Conservation (phyloP, 169 alveolate species). For the Miamiensis avidus region DNA sequence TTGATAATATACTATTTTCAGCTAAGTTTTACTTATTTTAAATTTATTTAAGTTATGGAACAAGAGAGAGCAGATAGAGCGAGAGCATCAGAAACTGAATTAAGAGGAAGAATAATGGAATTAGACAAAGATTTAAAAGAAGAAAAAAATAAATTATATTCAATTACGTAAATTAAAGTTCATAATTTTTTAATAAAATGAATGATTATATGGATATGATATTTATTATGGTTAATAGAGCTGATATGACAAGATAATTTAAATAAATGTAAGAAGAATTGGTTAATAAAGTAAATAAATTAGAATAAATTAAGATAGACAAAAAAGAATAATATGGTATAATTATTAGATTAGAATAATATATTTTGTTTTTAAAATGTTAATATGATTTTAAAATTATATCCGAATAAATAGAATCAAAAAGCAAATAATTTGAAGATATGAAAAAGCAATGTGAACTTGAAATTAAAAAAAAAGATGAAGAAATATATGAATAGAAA, state of each 20-base stretch:
- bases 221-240: conserved; percentile 15
- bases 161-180: conserved; percentile 12
- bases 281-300: conserved; percentile 44
- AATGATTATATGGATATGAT: too few relatives aligned
- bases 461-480: conserved; percentile 58
- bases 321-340: conserved; percentile 41
- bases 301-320: conserved; percentile 28
- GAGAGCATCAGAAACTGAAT: conserved; percentile 64
- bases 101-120: conserved; percentile 51
- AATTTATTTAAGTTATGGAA: conserved; percentile 42
- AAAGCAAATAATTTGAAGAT: conserved; percentile 36
- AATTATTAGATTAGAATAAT: too few relatives aligned
- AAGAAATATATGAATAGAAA: conserved; percentile 67
- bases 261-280: conserved; percentile 66
- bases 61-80: conserved; percentile 61
- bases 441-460: conserved; percentile 49
- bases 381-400: background rate
- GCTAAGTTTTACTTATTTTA: too few relatives aligned
- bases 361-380: background rate
- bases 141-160: conserved; percentile 44
- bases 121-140: conserved; percentile 55
- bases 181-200: too few relatives aligned
- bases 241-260: conserved; percentile 75
- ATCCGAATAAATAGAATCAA: conserved; percentile 21
- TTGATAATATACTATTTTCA: too few relatives aligned